Percentiles rank a stretch among this genome's conserved stretches.
These are phyloP conservation scores for Cutaneotrichosporon daszewskae DNA, from an alignment of 1,284 basidiomycete species.

Conservation along the genomic window DNA sequence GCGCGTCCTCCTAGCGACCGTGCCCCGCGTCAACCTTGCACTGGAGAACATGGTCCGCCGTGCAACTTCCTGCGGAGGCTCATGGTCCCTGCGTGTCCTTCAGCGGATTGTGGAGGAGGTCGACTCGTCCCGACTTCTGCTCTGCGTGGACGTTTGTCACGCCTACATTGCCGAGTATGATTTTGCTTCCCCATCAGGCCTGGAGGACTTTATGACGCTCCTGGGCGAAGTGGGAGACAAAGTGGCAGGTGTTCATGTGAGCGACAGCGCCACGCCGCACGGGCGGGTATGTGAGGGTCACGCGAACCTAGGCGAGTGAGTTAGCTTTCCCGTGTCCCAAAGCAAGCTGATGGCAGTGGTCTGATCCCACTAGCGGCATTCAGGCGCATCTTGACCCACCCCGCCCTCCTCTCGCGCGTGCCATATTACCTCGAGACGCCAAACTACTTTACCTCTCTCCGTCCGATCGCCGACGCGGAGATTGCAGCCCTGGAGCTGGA, in stretches of 20 bases:
- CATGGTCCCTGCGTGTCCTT: conserved; percentile 9
- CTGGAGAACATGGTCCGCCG: conserved; percentile 17
- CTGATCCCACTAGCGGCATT: conserved; percentile 7
- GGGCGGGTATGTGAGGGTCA: conserved; percentile 10
- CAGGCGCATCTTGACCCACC: conserved; percentile 6
- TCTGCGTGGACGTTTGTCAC: conserved; percentile 16
- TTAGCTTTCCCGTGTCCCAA: neutral
- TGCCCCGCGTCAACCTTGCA: conserved; percentile 7
- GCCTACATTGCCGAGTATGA: conserved; percentile 14
- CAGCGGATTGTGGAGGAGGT: conserved; percentile 6
- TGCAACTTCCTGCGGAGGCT: neutral
- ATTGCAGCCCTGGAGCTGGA: neutral
- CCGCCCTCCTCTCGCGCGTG: conserved; percentile 3
- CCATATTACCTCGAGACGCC: conserved; percentile 17
- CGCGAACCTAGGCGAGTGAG: conserved; percentile 6
- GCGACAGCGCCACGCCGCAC: conserved; percentile 5
- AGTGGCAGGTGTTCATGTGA: conserved; percentile 12
- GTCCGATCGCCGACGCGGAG: neutral
- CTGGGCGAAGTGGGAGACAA: neutral
- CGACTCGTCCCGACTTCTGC: conserved; percentile 1
- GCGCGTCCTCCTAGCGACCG: neutral
- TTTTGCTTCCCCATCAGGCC: neutral
- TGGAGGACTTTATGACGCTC: neutral
- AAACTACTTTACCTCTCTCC: neutral
- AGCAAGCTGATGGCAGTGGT: conserved; percentile 2